Evolutionary conservation across 2,329 filamentous ascomycete genomes (phyloP).

Genomic region (Monilinia vaccinii-corymbosi): DNA sequence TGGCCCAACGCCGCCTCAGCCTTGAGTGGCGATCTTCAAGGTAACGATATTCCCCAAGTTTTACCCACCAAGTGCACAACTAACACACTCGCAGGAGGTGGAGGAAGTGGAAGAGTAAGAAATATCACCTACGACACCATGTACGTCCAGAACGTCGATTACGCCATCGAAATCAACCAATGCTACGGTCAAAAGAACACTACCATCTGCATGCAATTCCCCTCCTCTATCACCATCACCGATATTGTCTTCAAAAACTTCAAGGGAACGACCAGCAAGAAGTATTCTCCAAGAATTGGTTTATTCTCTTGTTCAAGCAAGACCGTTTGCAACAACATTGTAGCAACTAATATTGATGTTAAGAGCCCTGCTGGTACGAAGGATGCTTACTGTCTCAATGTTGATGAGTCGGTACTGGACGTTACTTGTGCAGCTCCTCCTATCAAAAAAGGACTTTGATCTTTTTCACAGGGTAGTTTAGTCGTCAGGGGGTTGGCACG

Average conservation of each 20-base stretch:
- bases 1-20: conserved; percentile 48
- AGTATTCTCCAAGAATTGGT: conserved; percentile 36
- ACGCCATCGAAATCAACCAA: conserved; percentile 55
- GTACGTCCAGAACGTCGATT: conserved; percentile 52
- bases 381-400: conserved; percentile 37
- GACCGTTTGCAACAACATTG: conserved; percentile 41
- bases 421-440: conserved; percentile 30
- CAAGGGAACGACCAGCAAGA: conserved; percentile 41
- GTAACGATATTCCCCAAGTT: neutral
- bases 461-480: too few species aligned
- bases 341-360: conserved; percentile 37
- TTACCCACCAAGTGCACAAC: neutral
- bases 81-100: conserved; percentile 41
- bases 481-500: too few species aligned
- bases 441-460: too few species aligned
- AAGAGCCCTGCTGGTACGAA: conserved; percentile 38
- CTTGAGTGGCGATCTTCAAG: conserved; percentile 48
- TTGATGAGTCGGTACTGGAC: conserved; percentile 30
- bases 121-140: conserved; percentile 62
- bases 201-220: conserved; percentile 50
- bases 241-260: conserved; percentile 49
- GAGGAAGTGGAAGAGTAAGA: conserved; percentile 49
- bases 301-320: conserved; percentile 40
- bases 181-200: conserved; percentile 55
- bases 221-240: conserved; percentile 45